A percentile compares a stretch with the other conserved stretches of the same genome.
These are phyloP conservation scores for Blastobotrys capitulatus DNA, from an alignment of 1,139 yeast genomes.

Conservation along the genomic window DNA sequence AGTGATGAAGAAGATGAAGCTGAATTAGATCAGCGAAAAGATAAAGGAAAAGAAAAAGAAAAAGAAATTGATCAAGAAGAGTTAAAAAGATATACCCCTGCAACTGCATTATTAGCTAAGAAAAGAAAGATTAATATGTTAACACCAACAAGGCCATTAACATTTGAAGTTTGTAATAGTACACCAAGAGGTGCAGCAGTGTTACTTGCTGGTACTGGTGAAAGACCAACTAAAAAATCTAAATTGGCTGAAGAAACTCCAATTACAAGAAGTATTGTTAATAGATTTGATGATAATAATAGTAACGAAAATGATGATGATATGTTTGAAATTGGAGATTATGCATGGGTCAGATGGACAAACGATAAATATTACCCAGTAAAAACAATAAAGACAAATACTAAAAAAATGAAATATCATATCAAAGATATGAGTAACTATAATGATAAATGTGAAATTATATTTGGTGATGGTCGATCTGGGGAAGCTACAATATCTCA, in stretches of 20 bases:
- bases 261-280: slow-evolving; percentile 2
- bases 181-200: background rate
- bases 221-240: background rate
- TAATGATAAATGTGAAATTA: slow-evolving; percentile 11
- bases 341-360: slow-evolving; percentile 14
- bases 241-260: slow-evolving; percentile 8
- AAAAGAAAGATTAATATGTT: slow-evolving; percentile 3
- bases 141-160: slow-evolving; percentile 7
- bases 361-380: slow-evolving; percentile 10
- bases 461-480: slow-evolving; percentile 19
- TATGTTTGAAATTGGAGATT: slow-evolving; percentile 4
- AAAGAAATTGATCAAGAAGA: too few relatives aligned
- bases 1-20: slow-evolving; percentile 6
- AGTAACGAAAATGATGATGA: background rate
- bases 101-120: slow-evolving; percentile 4
- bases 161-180: slow-evolving; percentile 1
- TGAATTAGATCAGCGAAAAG: too few relatives aligned
- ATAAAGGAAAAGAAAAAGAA: background rate
- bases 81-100: background rate
- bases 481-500: slow-evolving; percentile 17
- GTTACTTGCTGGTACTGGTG: slow-evolving; percentile 3
- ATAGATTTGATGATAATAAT: background rate
- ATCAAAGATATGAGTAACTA: background rate
- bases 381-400: background rate
- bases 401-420: background rate